phyloP scores from a whole-genome alignment of 2,329 filamentous ascomycete species.

The Talaromyces sp. region DNA sequence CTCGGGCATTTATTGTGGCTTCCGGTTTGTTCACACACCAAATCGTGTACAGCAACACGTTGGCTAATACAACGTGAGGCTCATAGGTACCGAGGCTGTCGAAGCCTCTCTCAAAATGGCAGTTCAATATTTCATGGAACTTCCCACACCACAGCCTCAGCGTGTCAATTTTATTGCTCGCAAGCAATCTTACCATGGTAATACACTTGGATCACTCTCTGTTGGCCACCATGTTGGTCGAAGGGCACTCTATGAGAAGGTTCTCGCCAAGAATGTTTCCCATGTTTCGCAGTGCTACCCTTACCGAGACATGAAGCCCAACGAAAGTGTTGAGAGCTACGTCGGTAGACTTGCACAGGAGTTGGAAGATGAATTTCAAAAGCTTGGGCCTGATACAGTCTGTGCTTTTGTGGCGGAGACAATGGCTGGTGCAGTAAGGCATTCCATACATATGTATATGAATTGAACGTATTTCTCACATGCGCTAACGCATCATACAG shows the following conservation, averaged over 20 bases:
- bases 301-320: slow-evolving; percentile 57
- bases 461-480: background rate
- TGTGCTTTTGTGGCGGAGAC: slow-evolving; percentile 67
- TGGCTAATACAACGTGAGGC: slow-evolving; percentile 2
- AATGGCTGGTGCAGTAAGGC: slow-evolving; percentile 50
- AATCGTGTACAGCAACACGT: background rate
- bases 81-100: slow-evolving; percentile 63
- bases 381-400: slow-evolving; percentile 64
- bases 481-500: slow-evolving; percentile 13
- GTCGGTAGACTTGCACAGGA: slow-evolving; percentile 62
- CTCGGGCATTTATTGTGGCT: slow-evolving; percentile 57
- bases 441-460: background rate
- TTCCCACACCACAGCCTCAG: slow-evolving; percentile 51
- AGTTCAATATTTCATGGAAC: slow-evolving; percentile 65
- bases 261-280: slow-evolving; percentile 58
- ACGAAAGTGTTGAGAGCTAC: slow-evolving; percentile 60
- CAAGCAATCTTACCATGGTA: slow-evolving; percentile 68
- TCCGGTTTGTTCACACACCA: slow-evolving; percentile 48
- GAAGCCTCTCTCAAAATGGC: slow-evolving; percentile 69
- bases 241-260: slow-evolving; percentile 61
- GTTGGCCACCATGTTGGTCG: slow-evolving; percentile 65
- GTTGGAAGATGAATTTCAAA: slow-evolving; percentile 65
- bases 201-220: slow-evolving; percentile 67
- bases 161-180: slow-evolving; percentile 65
- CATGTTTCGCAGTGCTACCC: slow-evolving; percentile 66